Conservation (phyloP, 164 flowering plant species). For the Annona squamosa region DNA sequence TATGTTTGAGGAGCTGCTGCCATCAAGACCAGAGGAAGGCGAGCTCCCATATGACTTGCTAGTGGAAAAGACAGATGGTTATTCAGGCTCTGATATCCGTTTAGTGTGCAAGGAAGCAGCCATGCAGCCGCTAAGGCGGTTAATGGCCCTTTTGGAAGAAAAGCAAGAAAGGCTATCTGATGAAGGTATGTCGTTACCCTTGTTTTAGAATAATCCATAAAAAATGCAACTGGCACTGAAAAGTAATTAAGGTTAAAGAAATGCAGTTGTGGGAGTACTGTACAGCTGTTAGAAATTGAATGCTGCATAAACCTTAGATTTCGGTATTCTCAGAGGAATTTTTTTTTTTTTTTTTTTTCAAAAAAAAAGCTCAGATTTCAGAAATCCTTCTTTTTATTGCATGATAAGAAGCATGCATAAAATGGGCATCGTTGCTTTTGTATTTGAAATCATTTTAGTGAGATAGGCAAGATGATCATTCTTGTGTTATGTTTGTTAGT, state of each 20-base stretch:
- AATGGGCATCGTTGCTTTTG: too few relatives aligned
- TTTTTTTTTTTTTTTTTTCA: too few relatives aligned
- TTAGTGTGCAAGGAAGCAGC: slow-evolving; percentile 96
- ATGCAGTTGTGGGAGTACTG: neutral
- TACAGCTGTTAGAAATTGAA: too few relatives aligned
- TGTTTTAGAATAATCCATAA: neutral
- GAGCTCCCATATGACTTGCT: slow-evolving; percentile 66
- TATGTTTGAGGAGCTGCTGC: slow-evolving; percentile 92
- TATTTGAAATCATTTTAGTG: too few relatives aligned
- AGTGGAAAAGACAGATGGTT: slow-evolving; percentile 80
- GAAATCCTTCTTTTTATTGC: too few relatives aligned
- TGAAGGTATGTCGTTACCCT: slow-evolving; percentile 49
- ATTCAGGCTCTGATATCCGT: slow-evolving; percentile 95
- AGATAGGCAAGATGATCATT: too few relatives aligned
- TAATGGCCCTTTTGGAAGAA: slow-evolving; percentile 65
- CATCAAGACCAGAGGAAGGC: slow-evolving; percentile 36
- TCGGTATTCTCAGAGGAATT: too few relatives aligned
- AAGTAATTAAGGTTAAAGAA: neutral
- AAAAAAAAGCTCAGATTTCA: too few relatives aligned
- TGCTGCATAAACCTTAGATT: too few relatives aligned
- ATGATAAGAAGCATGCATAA: too few relatives aligned
- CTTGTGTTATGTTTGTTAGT: too few relatives aligned
- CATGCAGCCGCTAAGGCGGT: slow-evolving; percentile 92
- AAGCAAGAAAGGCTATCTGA: slow-evolving; percentile 60
- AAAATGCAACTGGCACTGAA: neutral